These are phyloP conservation scores for Paragyromitra xinjiangensis DNA, from an alignment of 495 filamentous ascomycete genomes.

Conservation along the genomic window DNA sequence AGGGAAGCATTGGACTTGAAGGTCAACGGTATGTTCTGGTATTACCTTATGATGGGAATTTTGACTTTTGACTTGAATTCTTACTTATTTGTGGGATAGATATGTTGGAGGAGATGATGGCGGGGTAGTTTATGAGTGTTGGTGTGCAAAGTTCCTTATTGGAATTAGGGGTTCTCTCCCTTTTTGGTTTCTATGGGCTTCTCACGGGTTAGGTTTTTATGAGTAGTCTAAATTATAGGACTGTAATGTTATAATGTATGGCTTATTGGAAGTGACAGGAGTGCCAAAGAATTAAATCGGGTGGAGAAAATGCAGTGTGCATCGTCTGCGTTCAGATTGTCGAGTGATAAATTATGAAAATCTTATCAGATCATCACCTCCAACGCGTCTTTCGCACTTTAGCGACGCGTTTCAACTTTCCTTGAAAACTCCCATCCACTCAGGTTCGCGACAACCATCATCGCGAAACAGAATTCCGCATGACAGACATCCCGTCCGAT, in stretches of 20 bases:
- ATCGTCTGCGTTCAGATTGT: neutral
- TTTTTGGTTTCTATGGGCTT: neutral
- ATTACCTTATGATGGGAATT: neutral
- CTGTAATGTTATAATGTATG: too few relatives aligned
- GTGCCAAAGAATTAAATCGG: neutral
- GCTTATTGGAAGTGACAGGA: neutral
- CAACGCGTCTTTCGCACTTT: slow-evolving; percentile 39
- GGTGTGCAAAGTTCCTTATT: neutral
- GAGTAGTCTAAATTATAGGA: too few relatives aligned
- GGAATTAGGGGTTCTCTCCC: neutral
- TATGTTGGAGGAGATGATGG: neutral
- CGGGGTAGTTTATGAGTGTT: neutral
- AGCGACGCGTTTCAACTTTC: slow-evolving; percentile 36
- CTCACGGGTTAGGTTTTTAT: neutral
- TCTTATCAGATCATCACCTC: slow-evolving; percentile 43
- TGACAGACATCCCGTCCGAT: slow-evolving; percentile 54
- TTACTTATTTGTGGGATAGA: neutral
- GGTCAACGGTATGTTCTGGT: neutral
- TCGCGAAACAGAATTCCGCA: slow-evolving; percentile 23
- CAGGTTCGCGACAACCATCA: slow-evolving; percentile 9
- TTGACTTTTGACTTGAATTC: neutral
- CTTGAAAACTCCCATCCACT: neutral
- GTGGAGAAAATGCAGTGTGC: neutral
- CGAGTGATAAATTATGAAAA: slow-evolving; percentile 12
- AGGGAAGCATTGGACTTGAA: neutral